Evolutionary conservation across 805 yeast species (phyloP).

Genomic region (Cyberlindnera bimundalis): DNA sequence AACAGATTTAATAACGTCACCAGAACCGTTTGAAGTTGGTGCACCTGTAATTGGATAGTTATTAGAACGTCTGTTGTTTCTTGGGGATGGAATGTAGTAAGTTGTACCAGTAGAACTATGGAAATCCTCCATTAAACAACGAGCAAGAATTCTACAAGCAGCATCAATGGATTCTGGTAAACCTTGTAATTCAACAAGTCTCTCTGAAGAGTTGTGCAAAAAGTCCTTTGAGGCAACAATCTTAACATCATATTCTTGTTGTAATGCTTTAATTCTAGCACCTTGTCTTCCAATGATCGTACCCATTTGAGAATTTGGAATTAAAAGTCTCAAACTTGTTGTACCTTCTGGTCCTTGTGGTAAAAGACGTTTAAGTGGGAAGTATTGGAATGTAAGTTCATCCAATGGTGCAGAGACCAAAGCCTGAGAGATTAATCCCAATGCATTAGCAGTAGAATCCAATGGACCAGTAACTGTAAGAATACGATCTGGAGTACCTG

Average conservation of each 20-base stretch:
- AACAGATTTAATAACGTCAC: constrained; percentile 36
- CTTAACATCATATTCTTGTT: constrained; percentile 62
- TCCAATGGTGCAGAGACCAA: constrained; percentile 44
- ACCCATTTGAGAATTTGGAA: constrained; percentile 86
- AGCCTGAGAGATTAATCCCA: constrained; percentile 66
- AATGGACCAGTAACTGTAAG: constrained; percentile 74
- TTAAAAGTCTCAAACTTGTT: constrained; percentile 60
- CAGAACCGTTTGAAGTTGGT: constrained; percentile 1
- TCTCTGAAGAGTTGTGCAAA: constrained; percentile 76
- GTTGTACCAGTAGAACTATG: constrained; percentile 62
- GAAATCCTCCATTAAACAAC: constrained; percentile 72
- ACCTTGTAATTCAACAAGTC: constrained; percentile 87
- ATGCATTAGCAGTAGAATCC: constrained; percentile 64
- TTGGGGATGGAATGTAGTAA: constrained; percentile 40
- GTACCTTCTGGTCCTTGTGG: constrained; percentile 50
- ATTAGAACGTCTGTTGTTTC: constrained; percentile 10
- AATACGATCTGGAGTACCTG: constrained; percentile 80
- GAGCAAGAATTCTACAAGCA: constrained; percentile 56
- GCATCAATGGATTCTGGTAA: constrained; percentile 57
- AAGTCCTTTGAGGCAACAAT: constrained; percentile 87
- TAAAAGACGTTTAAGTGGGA: constrained; percentile 58
- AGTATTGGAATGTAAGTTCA: constrained; percentile 41
- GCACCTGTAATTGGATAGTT: neutral
- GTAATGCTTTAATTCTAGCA: constrained; percentile 71
- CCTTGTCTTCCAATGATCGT: constrained; percentile 86